Conservation (phyloP, 176 grass and related monocot genomes). For the Zea mays region Zm-B73-REFERENCE-NAM-5.0 NC_050104.1:113515001-113515500, state of each 20-base stretch:
- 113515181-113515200: conserved; percentile 10
- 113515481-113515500: conserved; percentile 67
- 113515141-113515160: conserved; percentile 62
- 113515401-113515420: conserved; percentile 84
- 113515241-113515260: conserved; percentile 67
- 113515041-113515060: conserved; percentile 58
- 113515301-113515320: conserved; percentile 56
- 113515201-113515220: conserved; percentile 40
- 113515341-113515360: conserved; percentile 81
- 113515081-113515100: conserved; percentile 62
- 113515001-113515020: conserved; percentile 80
- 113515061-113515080: conserved; percentile 57
- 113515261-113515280: conserved; percentile 88
- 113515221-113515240: conserved; percentile 65
- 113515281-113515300: conserved; percentile 81
- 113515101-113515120: conserved; percentile 46
- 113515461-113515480: conserved; percentile 94
- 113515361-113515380: conserved; percentile 70
- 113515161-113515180: conserved; percentile 33
- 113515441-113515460: conserved; percentile 78
- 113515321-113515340: conserved; percentile 75
- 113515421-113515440: conserved; percentile 89
- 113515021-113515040: conserved; percentile 70
- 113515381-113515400: conserved; percentile 76
- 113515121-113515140: conserved; percentile 65